phyloP scores from a whole-genome alignment of 257 asterid genomes.

The Striga asiatica region DNA sequence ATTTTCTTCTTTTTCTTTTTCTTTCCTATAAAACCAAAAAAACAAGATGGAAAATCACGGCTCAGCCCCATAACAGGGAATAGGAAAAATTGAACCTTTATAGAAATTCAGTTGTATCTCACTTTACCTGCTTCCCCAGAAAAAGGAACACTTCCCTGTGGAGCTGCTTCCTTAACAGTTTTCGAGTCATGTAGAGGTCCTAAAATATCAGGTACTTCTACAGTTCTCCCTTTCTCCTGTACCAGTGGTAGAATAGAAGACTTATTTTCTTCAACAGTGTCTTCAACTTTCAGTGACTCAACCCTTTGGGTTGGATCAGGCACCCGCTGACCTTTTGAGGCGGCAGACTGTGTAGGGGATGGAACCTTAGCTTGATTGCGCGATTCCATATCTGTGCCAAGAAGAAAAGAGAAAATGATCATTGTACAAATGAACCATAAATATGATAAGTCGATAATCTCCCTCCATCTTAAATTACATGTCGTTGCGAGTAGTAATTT shows the following conservation, averaged over 20 bases:
- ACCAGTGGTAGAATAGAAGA: slow-evolving; percentile 21
- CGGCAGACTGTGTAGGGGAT: slow-evolving; percentile 82
- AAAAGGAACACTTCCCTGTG: slow-evolving; percentile 59
- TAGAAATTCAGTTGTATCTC: slow-evolving; percentile 6
- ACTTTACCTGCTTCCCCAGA: slow-evolving; percentile 79
- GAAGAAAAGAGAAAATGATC: not conserved
- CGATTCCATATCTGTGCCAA: slow-evolving; percentile 79
- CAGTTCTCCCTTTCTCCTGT: slow-evolving; percentile 36
- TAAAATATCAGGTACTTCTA: slow-evolving; percentile 44
- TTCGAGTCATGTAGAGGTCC: slow-evolving; percentile 72
- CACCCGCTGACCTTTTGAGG: slow-evolving; percentile 59
- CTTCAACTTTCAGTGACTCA: slow-evolving; percentile 39
- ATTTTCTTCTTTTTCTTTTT: slow-evolving; percentile 92
- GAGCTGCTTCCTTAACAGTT: slow-evolving; percentile 47
- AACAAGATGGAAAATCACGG: slow-evolving; percentile 6
- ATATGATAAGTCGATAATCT: too few relatives aligned
- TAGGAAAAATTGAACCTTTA: not conserved
- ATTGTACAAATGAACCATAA: not conserved
- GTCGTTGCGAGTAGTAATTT: too few relatives aligned
- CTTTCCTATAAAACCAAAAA: slow-evolving; percentile 37
- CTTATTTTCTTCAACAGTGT: slow-evolving; percentile 35
- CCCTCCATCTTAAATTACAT: too few relatives aligned
- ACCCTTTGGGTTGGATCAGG: slow-evolving; percentile 37
- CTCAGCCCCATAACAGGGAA: not conserved
- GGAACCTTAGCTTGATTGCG: slow-evolving; percentile 67